Percentiles rank a stretch among this genome's conserved stretches.
Evolutionary conservation across 495 filamentous ascomycete species (phyloP).

Genomic region (Podospora bellae-mahoneyi): DNA sequence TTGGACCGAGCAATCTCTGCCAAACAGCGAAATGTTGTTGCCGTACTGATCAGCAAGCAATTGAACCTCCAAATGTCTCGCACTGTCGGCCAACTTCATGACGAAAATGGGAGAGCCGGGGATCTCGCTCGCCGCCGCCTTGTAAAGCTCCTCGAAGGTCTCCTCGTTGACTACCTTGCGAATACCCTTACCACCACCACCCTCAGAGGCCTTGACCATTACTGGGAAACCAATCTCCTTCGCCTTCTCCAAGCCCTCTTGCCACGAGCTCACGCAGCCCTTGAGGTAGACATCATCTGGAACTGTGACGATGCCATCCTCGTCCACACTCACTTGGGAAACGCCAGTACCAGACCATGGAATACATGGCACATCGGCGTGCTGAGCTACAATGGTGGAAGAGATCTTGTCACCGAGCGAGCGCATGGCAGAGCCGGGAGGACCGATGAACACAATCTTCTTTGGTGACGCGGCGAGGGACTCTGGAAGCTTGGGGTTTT

Average conservation of each 20-base stretch:
- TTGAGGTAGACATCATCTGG: conserved; percentile 80
- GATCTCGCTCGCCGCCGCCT: conserved; percentile 93
- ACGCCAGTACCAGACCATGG: conserved; percentile 97
- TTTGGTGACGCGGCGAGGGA: conserved; percentile 91
- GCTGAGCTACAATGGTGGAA: conserved; percentile 97
- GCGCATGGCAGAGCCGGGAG: conserved; percentile 96
- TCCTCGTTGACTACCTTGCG: conserved; percentile 88
- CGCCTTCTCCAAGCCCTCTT: conserved; percentile 86
- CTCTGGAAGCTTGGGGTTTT: conserved; percentile 97
- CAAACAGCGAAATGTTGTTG: conserved; percentile 98
- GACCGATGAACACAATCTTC: conserved; percentile 98
- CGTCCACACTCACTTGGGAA: conserved; percentile 70
- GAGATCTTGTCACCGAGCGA: conserved; percentile 99
- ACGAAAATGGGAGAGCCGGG: conserved; percentile 99
- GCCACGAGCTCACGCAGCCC: conserved; percentile 81
- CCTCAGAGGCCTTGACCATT: conserved; percentile 99
- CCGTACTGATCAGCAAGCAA: conserved; percentile 97
- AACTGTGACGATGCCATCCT: conserved; percentile 87
- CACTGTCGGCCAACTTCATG: conserved; percentile 98
- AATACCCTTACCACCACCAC: conserved; percentile 99
- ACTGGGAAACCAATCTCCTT: conserved; percentile 93
- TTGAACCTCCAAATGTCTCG: conserved; percentile 95
- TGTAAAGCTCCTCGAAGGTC: conserved; percentile 79
- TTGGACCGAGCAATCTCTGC: conserved; percentile 98
- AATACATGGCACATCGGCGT: conserved; percentile 95